These are phyloP conservation scores for Ceratobasidium sp. DNA, from an alignment of 1,284 basidiomycete species.

Conservation along the genomic window DNA sequence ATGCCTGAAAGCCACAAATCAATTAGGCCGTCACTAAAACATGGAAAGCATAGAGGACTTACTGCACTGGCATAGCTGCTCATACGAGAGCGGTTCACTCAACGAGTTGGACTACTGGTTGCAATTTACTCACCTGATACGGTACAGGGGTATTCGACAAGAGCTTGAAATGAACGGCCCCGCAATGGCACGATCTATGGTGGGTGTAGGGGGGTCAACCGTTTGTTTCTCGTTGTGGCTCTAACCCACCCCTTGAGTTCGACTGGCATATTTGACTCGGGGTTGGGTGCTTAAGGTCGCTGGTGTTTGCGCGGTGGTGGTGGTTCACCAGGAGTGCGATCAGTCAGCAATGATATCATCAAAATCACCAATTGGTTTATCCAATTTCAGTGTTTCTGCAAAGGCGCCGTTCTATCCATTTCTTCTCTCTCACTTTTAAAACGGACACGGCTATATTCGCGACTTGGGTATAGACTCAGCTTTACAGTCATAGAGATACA, in stretches of 20 bases:
- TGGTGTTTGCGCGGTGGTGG: conserved; percentile 1
- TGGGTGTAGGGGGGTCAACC: not conserved
- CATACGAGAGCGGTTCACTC: not conserved
- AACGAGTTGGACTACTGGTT: not conserved
- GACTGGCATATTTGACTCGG: conserved; percentile 3
- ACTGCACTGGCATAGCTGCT: conserved; percentile 37
- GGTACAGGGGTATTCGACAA: conserved; percentile 31
- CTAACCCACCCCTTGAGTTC: conserved; percentile 24
- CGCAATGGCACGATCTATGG: conserved; percentile 34
- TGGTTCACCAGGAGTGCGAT: not conserved
- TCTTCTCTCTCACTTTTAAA: not conserved
- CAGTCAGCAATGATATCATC: conserved; percentile 13
- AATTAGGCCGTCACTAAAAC: not conserved
- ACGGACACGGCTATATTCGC: not conserved
- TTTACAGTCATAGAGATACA: conserved; percentile 4
- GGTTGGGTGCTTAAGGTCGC: not conserved
- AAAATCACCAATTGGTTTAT: not conserved
- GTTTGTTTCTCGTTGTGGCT: not conserved
- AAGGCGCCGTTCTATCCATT: too few species aligned
- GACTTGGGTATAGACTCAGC: conserved; percentile 14
- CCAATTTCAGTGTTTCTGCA: too few species aligned
- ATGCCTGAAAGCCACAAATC: not conserved
- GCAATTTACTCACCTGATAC: conserved; percentile 23
- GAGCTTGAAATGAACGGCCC: conserved; percentile 33
- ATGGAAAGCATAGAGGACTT: not conserved